phyloP scores from a whole-genome alignment of 2,329 filamentous ascomycete genomes.

The Shiraia sp. region DNA sequence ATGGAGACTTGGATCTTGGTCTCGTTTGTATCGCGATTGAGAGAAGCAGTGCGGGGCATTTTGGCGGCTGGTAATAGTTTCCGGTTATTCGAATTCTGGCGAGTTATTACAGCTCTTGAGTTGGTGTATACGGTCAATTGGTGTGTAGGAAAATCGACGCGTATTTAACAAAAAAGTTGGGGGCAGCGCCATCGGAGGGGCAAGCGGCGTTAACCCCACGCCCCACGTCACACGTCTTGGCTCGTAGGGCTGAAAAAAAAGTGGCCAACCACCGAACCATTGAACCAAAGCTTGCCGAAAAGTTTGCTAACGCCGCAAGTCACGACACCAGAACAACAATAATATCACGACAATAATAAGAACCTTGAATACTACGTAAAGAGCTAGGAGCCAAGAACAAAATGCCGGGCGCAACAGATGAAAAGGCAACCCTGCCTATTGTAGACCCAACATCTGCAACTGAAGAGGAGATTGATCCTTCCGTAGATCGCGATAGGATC shows the following conservation, averaged over 20 bases:
- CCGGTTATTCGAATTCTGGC: not conserved
- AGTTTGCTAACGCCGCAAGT: slow-evolving; percentile 30
- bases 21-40: slow-evolving; percentile 94
- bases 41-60: slow-evolving; percentile 68
- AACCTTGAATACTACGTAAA: not conserved
- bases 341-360: slow-evolving; percentile 1
- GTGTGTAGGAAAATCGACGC: not conserved
- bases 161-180: not conserved
- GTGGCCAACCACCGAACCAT: slow-evolving; percentile 25
- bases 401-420: slow-evolving; percentile 28
- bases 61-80: slow-evolving; percentile 9
- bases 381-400: slow-evolving; percentile 8
- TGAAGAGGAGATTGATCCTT: slow-evolving; percentile 36
- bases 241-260: slow-evolving; percentile 35
- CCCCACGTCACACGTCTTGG: slow-evolving; percentile 29
- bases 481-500: slow-evolving; percentile 49
- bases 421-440: slow-evolving; percentile 21
- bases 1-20: slow-evolving; percentile 93
- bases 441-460: slow-evolving; percentile 29
- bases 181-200: slow-evolving; percentile 5
- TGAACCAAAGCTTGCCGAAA: slow-evolving; percentile 25
- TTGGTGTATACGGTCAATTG: not conserved
- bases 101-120: not conserved
- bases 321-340: slow-evolving; percentile 11
- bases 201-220: slow-evolving; percentile 16